A percentile compares a stretch with the other conserved stretches of the same genome.
Evolutionary conservation across 441 rosid genomes (phyloP).

Genomic region (Gossypium davidsonii): DNA sequence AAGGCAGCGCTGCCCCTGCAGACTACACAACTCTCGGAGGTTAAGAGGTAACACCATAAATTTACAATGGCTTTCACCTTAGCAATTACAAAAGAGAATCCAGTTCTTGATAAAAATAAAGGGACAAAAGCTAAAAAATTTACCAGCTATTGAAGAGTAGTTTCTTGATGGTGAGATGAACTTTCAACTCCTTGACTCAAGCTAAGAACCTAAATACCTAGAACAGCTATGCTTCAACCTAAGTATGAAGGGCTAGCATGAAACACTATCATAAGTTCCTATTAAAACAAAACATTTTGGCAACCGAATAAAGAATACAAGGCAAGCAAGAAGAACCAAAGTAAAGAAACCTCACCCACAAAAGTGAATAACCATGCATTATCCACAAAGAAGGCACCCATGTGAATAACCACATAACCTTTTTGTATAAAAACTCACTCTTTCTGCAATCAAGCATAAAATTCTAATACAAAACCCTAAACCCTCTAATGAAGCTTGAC

Average conservation of each 20-base stretch:
- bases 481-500: slow-evolving; percentile 1
- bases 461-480: not conserved
- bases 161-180: not conserved
- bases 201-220: not conserved
- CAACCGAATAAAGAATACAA: not conserved
- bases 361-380: not conserved
- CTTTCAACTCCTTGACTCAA: not conserved
- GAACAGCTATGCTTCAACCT: not conserved
- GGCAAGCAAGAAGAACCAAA: not conserved
- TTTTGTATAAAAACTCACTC: not conserved
- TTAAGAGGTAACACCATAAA: not conserved
- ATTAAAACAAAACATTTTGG: not conserved
- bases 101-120: not conserved
- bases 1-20: not conserved
- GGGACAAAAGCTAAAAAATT: not conserved
- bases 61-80: not conserved
- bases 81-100: not conserved
- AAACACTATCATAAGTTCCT: not conserved
- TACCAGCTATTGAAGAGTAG: not conserved
- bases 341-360: not conserved
- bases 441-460: not conserved
- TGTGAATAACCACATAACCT: not conserved
- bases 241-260: not conserved
- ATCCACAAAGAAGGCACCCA: not conserved
- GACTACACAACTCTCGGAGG: not conserved